Conservation (phyloP, 345 rosid genomes). For the thale cress (Arabidopsis thaliana) region DNA sequence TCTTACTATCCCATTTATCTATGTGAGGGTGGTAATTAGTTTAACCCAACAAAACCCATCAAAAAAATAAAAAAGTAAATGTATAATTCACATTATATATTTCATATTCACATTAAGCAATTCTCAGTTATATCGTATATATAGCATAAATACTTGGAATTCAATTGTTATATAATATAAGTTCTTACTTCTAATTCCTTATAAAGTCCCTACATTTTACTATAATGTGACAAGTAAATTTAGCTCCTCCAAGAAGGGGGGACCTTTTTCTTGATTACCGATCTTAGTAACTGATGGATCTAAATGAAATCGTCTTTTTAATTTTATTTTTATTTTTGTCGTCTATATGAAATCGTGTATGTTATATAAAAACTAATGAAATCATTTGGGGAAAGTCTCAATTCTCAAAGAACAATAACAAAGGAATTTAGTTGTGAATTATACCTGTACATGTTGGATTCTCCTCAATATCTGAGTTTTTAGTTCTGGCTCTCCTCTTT, state of each 20-base stretch:
- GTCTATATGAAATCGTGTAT: neutral
- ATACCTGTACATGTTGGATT: constrained; percentile 14
- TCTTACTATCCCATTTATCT: neutral
- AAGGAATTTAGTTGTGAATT: constrained; percentile 14
- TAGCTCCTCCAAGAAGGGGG: constrained; percentile 32
- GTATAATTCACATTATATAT: neutral
- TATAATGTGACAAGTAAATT: constrained; percentile 31
- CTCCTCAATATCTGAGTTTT: constrained; percentile 37
- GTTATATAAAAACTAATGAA: neutral
- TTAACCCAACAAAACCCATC: neutral
- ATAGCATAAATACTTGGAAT: too few relatives aligned
- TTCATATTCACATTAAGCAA: neutral
- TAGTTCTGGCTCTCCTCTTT: constrained; percentile 1
- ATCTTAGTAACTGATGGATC: constrained; percentile 31
- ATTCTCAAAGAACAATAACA: constrained; percentile 20
- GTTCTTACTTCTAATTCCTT: neutral
- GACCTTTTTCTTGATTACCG: constrained; percentile 43
- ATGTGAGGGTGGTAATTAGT: constrained; percentile 1
- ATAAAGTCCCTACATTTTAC: neutral
- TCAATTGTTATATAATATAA: neutral
- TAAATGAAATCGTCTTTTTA: neutral
- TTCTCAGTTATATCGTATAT: neutral
- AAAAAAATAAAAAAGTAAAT: neutral
- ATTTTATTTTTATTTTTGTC: neutral
- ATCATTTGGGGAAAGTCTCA: neutral